phyloP scores from a whole-genome alignment of 2,329 filamentous ascomycete genomes.

The Helminthosporium solani region DNA sequence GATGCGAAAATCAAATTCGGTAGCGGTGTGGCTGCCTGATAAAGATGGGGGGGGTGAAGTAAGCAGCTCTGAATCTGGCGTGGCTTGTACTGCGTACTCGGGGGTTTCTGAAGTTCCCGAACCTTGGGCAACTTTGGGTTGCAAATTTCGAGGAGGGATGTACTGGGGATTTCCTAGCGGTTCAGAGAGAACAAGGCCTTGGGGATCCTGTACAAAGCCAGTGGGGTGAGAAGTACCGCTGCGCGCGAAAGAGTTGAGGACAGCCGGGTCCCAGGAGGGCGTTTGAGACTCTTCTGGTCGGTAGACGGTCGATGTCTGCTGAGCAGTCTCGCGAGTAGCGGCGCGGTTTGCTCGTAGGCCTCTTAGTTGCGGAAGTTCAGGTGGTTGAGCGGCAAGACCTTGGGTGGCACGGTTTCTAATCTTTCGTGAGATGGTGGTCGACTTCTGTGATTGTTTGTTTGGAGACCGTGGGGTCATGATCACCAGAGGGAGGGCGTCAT shows the following conservation, averaged over 20 bases:
- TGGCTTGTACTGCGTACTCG: constrained; percentile 15
- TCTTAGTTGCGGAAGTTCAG: constrained; percentile 33
- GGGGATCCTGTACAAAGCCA: constrained; percentile 13
- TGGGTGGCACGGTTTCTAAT: constrained; percentile 35
- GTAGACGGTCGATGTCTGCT: constrained; percentile 33
- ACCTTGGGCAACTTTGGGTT: constrained; percentile 12
- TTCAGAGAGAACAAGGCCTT: constrained; percentile 19
- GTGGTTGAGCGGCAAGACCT: constrained; percentile 29
- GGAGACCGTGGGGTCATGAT: constrained; percentile 40
- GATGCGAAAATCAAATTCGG: constrained; percentile 20
- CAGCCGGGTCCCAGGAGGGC: constrained; percentile 26
- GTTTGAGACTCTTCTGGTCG: constrained; percentile 25
- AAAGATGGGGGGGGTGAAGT: constrained; percentile 26
- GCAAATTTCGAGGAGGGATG: constrained; percentile 19
- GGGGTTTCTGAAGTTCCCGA: constrained; percentile 13
- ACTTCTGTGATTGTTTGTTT: constrained; percentile 28
- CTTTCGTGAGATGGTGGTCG: constrained; percentile 38
- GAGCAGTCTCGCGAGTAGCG: constrained; percentile 31
- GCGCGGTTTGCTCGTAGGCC: constrained; percentile 32
- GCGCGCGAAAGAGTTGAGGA: constrained; percentile 19
- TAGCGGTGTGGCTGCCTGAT: constrained; percentile 18
- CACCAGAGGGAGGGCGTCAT: constrained; percentile 31
- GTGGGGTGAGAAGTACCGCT: constrained; percentile 22
- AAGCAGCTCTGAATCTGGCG: constrained; percentile 15
- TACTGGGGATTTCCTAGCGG: constrained; percentile 19